Percentiles rank a stretch among this genome's conserved stretches.
Evolutionary conservation across 257 asterid species (phyloP).

Genomic region (Datura wrightii): DNA sequence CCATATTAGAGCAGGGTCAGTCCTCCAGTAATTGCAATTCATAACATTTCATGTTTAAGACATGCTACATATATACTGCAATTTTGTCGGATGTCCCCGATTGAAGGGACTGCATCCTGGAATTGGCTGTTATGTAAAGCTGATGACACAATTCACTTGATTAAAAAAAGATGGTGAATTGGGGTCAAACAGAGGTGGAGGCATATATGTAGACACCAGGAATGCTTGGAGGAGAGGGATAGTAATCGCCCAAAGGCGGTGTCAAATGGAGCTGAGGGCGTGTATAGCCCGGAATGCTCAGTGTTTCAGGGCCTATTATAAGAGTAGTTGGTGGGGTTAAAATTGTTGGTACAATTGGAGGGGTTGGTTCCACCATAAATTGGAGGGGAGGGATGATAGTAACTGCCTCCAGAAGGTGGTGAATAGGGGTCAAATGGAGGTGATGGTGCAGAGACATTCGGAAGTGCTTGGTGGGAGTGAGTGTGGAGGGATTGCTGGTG

Average conservation of each 20-base stretch:
- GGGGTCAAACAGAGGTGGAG: slow-evolving; percentile 67
- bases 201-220: slow-evolving; percentile 47
- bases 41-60: background rate
- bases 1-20: slow-evolving; percentile 62
- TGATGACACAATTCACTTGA: slow-evolving; percentile 41
- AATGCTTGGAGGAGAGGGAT: slow-evolving; percentile 32
- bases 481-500: background rate
- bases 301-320: slow-evolving; percentile 36
- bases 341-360: slow-evolving; percentile 33
- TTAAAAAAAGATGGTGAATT: slow-evolving; percentile 67
- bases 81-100: background rate
- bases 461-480: background rate
- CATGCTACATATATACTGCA: background rate
- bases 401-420: slow-evolving; percentile 13
- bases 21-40: slow-evolving; percentile 64
- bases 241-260: slow-evolving; percentile 56
- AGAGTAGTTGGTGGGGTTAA: slow-evolving; percentile 46
- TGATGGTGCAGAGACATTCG: background rate
- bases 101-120: background rate
- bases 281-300: slow-evolving; percentile 47
- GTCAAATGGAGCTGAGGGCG: slow-evolving; percentile 72
- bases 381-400: slow-evolving; percentile 25
- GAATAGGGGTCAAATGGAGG: slow-evolving; percentile 1
- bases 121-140: too few relatives aligned
- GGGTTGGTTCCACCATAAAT: slow-evolving; percentile 30